phyloP scores from a whole-genome alignment of 768 basidiomycete species.

The Coprinopsis sp. region DNA sequence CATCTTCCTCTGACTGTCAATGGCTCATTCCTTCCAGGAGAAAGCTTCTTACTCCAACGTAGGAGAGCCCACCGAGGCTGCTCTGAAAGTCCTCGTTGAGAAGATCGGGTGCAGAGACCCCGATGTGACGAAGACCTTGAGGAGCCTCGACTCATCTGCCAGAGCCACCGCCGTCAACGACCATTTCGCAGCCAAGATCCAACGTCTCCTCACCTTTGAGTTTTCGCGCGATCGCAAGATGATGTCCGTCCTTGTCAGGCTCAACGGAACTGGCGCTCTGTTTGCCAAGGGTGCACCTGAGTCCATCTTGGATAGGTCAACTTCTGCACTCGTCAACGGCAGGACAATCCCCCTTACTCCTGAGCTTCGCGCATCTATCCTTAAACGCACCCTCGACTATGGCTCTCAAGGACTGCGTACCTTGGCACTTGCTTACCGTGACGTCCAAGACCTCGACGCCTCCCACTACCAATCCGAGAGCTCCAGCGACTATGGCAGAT shows the following conservation, averaged over 20 bases:
- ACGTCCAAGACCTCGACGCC: conserved; percentile 71
- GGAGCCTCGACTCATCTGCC: conserved; percentile 46
- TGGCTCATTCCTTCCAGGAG: conserved; percentile 46
- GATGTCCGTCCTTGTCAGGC: conserved; percentile 92
- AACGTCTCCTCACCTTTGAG: conserved; percentile 90
- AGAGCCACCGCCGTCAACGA: conserved; percentile 86
- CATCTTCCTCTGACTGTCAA: neutral
- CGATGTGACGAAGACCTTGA: conserved; percentile 52
- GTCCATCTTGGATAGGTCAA: conserved; percentile 87
- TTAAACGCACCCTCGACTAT: conserved; percentile 65
- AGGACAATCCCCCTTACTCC: conserved; percentile 61
- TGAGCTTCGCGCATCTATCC: conserved; percentile 53
- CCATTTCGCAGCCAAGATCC: conserved; percentile 67
- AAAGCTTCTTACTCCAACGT: conserved; percentile 75
- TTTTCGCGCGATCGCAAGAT: conserved; percentile 98
- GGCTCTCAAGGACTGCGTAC: conserved; percentile 83
- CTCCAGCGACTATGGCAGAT: conserved; percentile 77
- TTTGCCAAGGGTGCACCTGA: conserved; percentile 97
- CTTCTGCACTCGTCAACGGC: conserved; percentile 63
- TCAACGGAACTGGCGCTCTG: conserved; percentile 65
- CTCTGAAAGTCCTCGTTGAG: conserved; percentile 90
- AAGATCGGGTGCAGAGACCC: conserved; percentile 79
- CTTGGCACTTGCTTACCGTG: conserved; percentile 85
- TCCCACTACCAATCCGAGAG: conserved; percentile 79
- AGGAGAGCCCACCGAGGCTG: conserved; percentile 97